Evolutionary conservation across 2,329 filamentous ascomycete species (phyloP).

Genomic region (Huntiella abstrusa): DNA sequence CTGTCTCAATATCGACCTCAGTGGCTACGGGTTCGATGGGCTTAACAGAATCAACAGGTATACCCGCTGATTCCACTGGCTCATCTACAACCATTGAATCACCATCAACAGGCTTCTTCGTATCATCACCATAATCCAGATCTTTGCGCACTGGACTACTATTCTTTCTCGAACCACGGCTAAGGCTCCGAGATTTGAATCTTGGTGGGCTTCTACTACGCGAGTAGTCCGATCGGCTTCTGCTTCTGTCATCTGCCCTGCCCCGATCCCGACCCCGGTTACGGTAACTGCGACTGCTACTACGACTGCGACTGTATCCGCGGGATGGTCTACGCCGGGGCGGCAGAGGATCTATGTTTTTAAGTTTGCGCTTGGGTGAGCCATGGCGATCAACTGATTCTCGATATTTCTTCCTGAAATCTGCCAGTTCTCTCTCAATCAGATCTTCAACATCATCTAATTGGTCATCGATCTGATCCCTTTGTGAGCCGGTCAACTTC

Average conservation of each 20-base stretch:
- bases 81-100: background rate
- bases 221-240: background rate
- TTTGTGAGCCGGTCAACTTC: slow-evolving; percentile 50
- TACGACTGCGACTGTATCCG: slow-evolving; percentile 17
- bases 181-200: background rate
- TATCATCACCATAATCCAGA: background rate
- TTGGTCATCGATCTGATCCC: slow-evolving; percentile 52
- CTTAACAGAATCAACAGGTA: too few species aligned
- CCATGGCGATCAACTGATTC: slow-evolving; percentile 18
- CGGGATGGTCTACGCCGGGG: background rate
- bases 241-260: background rate
- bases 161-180: background rate
- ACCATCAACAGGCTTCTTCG: background rate
- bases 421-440: slow-evolving; percentile 45
- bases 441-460: slow-evolving; percentile 42
- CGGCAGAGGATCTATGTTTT: background rate
- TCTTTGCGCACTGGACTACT: background rate
- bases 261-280: background rate
- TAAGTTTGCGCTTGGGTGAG: slow-evolving; percentile 2
- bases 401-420: slow-evolving; percentile 36
- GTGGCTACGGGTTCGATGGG: too few species aligned
- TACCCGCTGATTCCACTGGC: too few species aligned
- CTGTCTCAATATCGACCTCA: too few species aligned
- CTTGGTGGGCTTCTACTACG: background rate
- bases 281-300: background rate